A percentile compares a stretch with the other conserved stretches of the same genome.
Conservation (phyloP, 495 filamentous ascomycete species). For the Chlorociboria aeruginascens region DNA sequence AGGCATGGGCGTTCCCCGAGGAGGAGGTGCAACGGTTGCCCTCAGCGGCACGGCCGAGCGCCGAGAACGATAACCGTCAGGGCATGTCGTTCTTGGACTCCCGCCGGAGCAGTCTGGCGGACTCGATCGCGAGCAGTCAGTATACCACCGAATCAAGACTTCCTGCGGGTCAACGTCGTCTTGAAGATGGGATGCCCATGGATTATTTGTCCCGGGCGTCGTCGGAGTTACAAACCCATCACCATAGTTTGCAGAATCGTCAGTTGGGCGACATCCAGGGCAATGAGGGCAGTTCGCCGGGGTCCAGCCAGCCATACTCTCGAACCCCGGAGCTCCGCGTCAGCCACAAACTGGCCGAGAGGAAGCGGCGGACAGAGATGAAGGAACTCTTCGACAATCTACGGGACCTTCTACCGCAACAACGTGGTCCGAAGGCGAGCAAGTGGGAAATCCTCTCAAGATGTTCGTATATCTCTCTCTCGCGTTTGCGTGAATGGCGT, state of each 20-base stretch:
- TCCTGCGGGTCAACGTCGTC: constrained; percentile 56
- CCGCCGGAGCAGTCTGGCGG: constrained; percentile 58
- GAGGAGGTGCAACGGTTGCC: constrained; percentile 46
- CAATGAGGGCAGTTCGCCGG: constrained; percentile 36
- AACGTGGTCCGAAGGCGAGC: constrained; percentile 84
- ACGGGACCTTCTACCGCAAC: constrained; percentile 68
- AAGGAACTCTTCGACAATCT: constrained; percentile 90
- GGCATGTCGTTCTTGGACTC: constrained; percentile 47
- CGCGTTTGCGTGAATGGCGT: constrained; percentile 30
- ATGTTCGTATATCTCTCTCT: constrained; percentile 49
- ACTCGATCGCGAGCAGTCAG: constrained; percentile 61
- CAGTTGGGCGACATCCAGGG: constrained; percentile 54
- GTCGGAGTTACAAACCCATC: constrained; percentile 37
- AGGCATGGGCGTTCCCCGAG: constrained; percentile 74
- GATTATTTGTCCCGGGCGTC: constrained; percentile 11
- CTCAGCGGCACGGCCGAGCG: constrained; percentile 24
- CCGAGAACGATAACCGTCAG: constrained; percentile 20
- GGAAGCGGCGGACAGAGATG: constrained; percentile 95
- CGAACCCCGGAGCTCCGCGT: constrained; percentile 89
- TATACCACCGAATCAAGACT: constrained; percentile 59
- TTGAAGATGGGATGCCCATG: constrained; percentile 39
- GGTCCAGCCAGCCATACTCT: constrained; percentile 68
- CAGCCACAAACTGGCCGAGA: constrained; percentile 91
- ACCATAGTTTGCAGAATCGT: constrained; percentile 67
- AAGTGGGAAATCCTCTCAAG: constrained; percentile 99